phyloP scores from a whole-genome alignment of 208 protist species.

The Hexamita inflata region DNA sequence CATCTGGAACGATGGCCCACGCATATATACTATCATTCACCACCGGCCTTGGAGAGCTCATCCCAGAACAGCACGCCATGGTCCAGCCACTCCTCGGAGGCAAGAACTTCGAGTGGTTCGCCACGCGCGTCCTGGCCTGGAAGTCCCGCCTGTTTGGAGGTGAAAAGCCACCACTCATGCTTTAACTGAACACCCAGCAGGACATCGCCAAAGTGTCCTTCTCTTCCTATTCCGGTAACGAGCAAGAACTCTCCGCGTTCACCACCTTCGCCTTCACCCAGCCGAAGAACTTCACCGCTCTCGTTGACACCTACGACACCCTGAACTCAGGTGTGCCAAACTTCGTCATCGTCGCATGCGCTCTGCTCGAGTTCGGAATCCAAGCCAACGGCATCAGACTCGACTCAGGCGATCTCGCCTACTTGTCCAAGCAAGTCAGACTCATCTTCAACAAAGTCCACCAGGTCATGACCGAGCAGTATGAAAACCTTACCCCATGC shows the following conservation, averaged over 20 bases:
- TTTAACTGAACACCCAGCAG: no score
- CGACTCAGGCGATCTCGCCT: conserved; percentile 61
- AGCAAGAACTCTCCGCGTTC: conserved; percentile 6
- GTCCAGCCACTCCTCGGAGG: neutral
- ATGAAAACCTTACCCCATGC: neutral
- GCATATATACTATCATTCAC: neutral
- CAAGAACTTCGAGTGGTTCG: neutral
- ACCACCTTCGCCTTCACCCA: conserved; percentile 24
- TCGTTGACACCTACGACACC: conserved; percentile 71
- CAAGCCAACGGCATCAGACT: conserved; percentile 51
- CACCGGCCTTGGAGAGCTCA: neutral
- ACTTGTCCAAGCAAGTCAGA: conserved; percentile 54
- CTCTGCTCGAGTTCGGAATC: conserved; percentile 44
- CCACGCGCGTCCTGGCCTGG: neutral
- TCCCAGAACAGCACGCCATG: neutral
- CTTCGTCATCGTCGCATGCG: conserved; percentile 46
- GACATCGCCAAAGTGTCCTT: no score
- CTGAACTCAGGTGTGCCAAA: conserved; percentile 51
- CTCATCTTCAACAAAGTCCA: conserved; percentile 42
- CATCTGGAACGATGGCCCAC: conserved; percentile 37
- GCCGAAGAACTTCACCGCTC: conserved; percentile 57
- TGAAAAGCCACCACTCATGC: no score
- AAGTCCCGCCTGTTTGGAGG: neutral
- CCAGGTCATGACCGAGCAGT: no score
- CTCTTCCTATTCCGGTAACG: neutral